phyloP scores from a whole-genome alignment of 352 stramenopile genomes.

The Pythium coloratum region DNA sequence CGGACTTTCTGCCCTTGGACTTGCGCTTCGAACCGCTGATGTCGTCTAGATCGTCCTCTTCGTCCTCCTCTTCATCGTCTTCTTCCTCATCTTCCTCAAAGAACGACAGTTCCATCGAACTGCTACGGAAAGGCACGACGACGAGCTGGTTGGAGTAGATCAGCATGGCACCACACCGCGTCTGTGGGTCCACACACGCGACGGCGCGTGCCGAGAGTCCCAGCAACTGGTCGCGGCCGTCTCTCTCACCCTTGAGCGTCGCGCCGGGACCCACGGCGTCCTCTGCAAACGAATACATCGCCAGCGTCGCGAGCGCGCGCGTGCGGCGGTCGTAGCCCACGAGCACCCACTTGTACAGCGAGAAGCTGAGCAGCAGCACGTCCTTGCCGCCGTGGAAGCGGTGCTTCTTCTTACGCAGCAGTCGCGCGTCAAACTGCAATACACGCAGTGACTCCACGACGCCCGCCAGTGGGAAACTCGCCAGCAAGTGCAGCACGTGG shows the following conservation, averaged over 20 bases:
- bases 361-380: conserved; percentile 77
- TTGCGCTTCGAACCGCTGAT: conserved; percentile 7
- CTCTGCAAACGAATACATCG: conserved; percentile 81
- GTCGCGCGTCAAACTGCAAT: conserved; percentile 61
- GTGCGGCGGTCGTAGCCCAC: conserved; percentile 68
- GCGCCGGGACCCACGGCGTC: conserved; percentile 79
- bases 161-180: conserved; percentile 77
- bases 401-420: conserved; percentile 62
- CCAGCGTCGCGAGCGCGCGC: conserved; percentile 54
- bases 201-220: conserved; percentile 55
- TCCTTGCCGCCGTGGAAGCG: conserved; percentile 72
- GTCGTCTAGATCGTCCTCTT: neutral
- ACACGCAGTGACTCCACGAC: conserved; percentile 72
- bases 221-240: conserved; percentile 73
- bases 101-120: conserved; percentile 75
- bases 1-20: conserved; percentile 20
- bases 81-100: conserved; percentile 82
- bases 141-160: conserved; percentile 84
- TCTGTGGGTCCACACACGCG: conserved; percentile 71
- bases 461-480: conserved; percentile 70
- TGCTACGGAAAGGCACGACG: conserved; percentile 77
- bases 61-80: conserved; percentile 46
- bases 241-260: conserved; percentile 77
- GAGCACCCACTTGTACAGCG: conserved; percentile 77
- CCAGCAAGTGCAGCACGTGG: conserved; percentile 71